A percentile compares a stretch with the other conserved stretches of the same genome.
phyloP scores from a whole-genome alignment of 2,329 filamentous ascomycete genomes.

The Fusarium scirpi region DNA sequence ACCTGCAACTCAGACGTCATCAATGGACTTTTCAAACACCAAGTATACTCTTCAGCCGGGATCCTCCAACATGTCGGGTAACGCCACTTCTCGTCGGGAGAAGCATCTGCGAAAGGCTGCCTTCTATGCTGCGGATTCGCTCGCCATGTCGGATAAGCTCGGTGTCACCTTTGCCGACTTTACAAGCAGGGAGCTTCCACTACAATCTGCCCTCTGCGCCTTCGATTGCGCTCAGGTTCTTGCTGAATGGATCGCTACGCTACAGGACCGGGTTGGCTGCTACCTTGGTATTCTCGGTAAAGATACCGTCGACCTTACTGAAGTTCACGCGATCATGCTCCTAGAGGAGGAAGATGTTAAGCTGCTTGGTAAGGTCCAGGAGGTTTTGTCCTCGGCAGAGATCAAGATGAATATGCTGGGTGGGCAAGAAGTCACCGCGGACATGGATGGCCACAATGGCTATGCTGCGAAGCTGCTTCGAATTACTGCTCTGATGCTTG shows the following conservation, averaged over 20 bases:
- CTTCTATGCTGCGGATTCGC: conserved; percentile 91
- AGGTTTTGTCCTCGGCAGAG: conserved; percentile 81
- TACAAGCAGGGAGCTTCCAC: conserved; percentile 84
- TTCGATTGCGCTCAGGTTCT: conserved; percentile 96
- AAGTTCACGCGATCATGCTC: conserved; percentile 89
- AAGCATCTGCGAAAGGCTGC: conserved; percentile 93
- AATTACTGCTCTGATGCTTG: conserved; percentile 86
- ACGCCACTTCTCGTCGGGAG: conserved; percentile 78
- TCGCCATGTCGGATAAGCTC: conserved; percentile 87
- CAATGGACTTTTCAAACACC: conserved; percentile 59
- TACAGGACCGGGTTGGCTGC: conserved; percentile 92
- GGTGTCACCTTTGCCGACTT: conserved; percentile 88
- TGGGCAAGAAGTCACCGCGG: conserved; percentile 64
- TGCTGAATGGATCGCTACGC: conserved; percentile 91
- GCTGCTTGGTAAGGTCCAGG: conserved; percentile 83
- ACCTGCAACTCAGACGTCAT: conserved; percentile 62
- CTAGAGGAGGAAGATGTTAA: conserved; percentile 93
- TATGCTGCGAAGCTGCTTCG: conserved; percentile 87
- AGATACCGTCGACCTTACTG: conserved; percentile 80
- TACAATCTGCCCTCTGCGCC: conserved; percentile 91
- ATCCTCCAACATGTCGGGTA: conserved; percentile 49
- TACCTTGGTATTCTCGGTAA: conserved; percentile 89
- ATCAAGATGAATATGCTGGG: conserved; percentile 77
- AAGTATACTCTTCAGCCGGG: conserved; percentile 50
- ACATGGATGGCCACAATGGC: conserved; percentile 73